Percentiles rank a stretch among this genome's conserved stretches.
Conservation (phyloP, 352 stramenopile genomes). For the Thalassiosira mediterranea region DNA sequence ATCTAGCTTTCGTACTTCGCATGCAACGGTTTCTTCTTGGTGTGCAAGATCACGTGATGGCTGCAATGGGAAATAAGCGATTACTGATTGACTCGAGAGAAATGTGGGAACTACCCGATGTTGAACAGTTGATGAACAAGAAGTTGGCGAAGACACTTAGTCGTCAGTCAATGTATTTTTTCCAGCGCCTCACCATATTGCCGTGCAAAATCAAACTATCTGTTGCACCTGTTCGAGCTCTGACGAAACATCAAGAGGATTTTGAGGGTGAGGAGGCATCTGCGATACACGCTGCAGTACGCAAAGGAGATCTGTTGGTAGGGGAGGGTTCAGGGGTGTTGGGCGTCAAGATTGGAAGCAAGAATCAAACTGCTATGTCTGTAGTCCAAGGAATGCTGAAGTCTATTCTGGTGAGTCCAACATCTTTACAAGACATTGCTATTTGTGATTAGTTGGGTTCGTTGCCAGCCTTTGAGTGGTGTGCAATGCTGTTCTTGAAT, state of each 20-base stretch:
- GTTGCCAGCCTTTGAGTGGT: no score
- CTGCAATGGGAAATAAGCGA: slow-evolving; percentile 13
- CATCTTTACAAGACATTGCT: no score
- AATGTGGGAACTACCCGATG: slow-evolving; percentile 25
- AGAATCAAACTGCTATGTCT: slow-evolving; percentile 72
- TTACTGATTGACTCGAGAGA: slow-evolving; percentile 31
- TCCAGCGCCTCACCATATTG: slow-evolving; percentile 71
- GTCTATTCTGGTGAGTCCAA: slow-evolving; percentile 77
- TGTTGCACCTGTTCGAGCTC: slow-evolving; percentile 66
- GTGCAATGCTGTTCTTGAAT: no score
- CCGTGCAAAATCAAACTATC: slow-evolving; percentile 73
- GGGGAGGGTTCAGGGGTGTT: slow-evolving; percentile 58
- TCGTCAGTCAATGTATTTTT: slow-evolving; percentile 64
- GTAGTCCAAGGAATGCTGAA: slow-evolving; percentile 78
- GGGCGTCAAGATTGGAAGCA: slow-evolving; percentile 74
- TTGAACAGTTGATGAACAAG: slow-evolving; percentile 34
- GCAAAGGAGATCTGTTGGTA: slow-evolving; percentile 81
- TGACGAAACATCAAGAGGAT: slow-evolving; percentile 65
- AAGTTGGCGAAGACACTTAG: slow-evolving; percentile 21
- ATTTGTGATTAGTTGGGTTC: no score
- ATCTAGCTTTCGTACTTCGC: slow-evolving; percentile 76
- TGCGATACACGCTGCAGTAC: slow-evolving; percentile 76
- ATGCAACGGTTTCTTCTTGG: slow-evolving; percentile 68
- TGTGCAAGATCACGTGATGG: slow-evolving; percentile 58
- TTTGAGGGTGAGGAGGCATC: slow-evolving; percentile 73